Evolutionary conservation across 495 filamentous ascomycete species (phyloP), one percentile per base, ranked within the genome.

Genomic region (Pyrenula massariospora): DNA sequence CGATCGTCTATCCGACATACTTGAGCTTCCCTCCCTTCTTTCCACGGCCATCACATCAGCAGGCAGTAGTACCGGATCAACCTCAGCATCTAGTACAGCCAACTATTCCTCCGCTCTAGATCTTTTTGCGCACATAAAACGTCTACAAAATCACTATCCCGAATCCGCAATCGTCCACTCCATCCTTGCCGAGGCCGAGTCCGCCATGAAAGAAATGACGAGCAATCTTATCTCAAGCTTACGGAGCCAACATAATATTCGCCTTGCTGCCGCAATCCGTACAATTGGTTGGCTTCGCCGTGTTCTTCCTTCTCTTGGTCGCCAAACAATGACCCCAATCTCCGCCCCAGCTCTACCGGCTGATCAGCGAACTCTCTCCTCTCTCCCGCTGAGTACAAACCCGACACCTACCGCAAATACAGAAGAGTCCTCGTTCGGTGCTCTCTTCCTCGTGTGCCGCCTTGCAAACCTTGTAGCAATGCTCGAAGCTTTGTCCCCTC

Each of bases 31-130:
- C 1, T 86, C 87, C 1, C 73, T 97, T 31, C 82, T 99, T 1
- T 84, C 86, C 3, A 83, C 87, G 12, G 77, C 87, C 22, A 87
- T 92, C 22, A 80, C 83, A 15, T 79, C 82, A 0, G 75, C 80
- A 3, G 31, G 31, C 15, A 42, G 31, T 15, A 42, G 15, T 42
- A 24, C 60, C 12, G 57, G 58, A 5, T 5, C 8, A 10, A 10
- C 50, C 5, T 72, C 80, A 11, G 73, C 74, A 36, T 72, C 65
- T 59, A 73, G 75, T 1, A 71, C 72, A 24, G 66, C 71, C 3
- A 93, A 87, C 59, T 95, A 96, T 70, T 86, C 92, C 1, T 87
- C 89, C 0, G 92, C 92, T 0, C 76, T 99, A 50, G 94, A 99
- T 63, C 75, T 97, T 2, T 85, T 95, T 65, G 84, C 86, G n/a